Percentiles rank a stretch among this genome's conserved stretches.
phyloP scores from a whole-genome alignment of 257 asterid genomes.

The Nicotiana paniculata region DNA sequence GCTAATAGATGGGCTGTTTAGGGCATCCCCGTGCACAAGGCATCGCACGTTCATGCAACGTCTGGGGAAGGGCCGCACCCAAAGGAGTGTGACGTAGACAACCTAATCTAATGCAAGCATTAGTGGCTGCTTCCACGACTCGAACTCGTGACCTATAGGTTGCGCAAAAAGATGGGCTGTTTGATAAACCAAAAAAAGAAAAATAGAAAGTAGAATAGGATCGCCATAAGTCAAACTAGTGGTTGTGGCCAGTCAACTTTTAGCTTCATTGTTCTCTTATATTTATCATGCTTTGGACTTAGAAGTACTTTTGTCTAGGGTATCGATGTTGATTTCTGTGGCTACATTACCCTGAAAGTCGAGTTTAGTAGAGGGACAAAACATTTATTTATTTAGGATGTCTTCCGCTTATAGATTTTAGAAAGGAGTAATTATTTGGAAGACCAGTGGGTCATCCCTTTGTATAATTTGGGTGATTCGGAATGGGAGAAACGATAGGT shows the following conservation, averaged over 20 bases:
- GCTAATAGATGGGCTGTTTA: too few species aligned
- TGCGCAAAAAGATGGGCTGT: neutral
- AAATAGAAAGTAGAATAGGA: neutral
- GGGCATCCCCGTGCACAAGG: too few species aligned
- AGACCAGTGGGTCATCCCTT: neutral
- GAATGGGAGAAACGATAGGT: neutral
- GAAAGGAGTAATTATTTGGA: neutral
- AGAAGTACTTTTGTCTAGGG: neutral
- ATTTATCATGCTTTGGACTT: neutral
- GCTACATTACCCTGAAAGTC: neutral
- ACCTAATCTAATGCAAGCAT: too few species aligned
- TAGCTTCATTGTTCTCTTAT: neutral
- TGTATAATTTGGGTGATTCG: neutral
- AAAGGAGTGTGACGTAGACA: too few species aligned
- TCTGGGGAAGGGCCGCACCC: too few species aligned
- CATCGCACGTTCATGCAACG: rapidly evolving
- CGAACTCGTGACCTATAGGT: too few species aligned
- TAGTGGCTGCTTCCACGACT: too few species aligned
- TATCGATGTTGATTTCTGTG: neutral
- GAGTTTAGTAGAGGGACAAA: neutral
- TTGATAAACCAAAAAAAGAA: neutral
- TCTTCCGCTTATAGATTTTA: neutral
- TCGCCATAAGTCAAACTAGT: neutral
- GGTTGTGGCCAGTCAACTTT: neutral
- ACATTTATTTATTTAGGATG: neutral